phyloP scores from a whole-genome alignment of 73 alveolate species.

The Tetrahymena malaccensis region DNA sequence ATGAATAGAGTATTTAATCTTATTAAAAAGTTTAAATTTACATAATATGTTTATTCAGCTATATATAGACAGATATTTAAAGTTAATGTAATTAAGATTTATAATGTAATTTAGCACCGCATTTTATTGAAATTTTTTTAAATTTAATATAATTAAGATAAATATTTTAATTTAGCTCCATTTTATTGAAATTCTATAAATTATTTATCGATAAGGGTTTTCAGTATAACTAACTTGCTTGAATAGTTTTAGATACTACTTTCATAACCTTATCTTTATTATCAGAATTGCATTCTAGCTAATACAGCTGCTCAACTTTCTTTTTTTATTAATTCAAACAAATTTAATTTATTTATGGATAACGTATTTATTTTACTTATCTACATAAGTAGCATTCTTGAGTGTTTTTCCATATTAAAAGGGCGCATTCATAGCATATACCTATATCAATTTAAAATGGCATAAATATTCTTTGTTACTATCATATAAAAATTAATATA shows the following conservation, averaged over 20 bases:
- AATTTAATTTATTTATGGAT: background rate
- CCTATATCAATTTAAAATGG: background rate
- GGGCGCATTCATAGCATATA: background rate
- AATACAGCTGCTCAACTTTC: background rate
- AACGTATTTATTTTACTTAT: background rate
- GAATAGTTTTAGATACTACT: background rate
- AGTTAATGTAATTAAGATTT: too few species aligned
- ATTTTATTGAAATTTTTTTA: too few species aligned
- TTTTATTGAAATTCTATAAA: too few species aligned
- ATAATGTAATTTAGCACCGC: too few species aligned
- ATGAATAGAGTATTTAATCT: too few species aligned
- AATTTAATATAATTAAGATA: too few species aligned
- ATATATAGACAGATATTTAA: too few species aligned
- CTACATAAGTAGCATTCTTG: background rate
- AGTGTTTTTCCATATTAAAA: background rate
- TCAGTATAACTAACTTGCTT: background rate
- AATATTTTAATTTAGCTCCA: background rate
- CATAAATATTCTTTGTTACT: background rate
- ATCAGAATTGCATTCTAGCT: background rate
- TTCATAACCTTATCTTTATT: background rate
- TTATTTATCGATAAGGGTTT: background rate
- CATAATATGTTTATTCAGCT: too few species aligned
- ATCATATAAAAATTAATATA: background rate
- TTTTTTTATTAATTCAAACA: background rate
- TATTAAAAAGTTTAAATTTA: too few species aligned